Percentiles rank a stretch among this genome's conserved stretches.
Evolutionary conservation across 805 yeast species (phyloP).

Genomic region (Debaryomyces prosopidis): DNA sequence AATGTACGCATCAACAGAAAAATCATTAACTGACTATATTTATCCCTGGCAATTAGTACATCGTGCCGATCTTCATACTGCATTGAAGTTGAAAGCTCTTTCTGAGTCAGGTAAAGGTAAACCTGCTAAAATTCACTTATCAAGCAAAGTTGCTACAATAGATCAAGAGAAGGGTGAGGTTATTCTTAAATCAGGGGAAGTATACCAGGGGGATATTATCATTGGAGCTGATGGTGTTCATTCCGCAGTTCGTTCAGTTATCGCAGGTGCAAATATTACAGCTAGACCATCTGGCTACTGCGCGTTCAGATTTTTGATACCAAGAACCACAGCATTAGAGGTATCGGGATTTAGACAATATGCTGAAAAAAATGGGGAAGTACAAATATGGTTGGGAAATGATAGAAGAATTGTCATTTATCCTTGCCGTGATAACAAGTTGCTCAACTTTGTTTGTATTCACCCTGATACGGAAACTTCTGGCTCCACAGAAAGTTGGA

Average conservation of each 20-base stretch:
- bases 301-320: neutral
- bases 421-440: no score
- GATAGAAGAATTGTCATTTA: no score
- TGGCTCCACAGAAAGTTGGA: slow-evolving; percentile 2
- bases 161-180: neutral
- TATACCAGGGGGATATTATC: neutral
- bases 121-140: neutral
- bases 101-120: neutral
- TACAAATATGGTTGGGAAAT: no score
- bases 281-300: neutral
- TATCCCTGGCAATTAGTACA: neutral
- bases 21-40: no score
- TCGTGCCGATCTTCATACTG: neutral
- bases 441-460: no score
- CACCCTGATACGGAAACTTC: no score
- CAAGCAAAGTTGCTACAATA: neutral
- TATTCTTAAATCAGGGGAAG: neutral
- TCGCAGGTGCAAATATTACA: neutral
- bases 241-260: neutral
- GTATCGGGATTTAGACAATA: no score
- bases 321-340: neutral
- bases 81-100: neutral
- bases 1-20: neutral
- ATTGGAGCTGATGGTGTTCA: slow-evolving; percentile 5
- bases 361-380: no score